Evolutionary conservation across 2,329 filamentous ascomycete species (phyloP), one percentile per base, ranked within the genome.

Genomic region (Aspergillus novofumigatus): DNA sequence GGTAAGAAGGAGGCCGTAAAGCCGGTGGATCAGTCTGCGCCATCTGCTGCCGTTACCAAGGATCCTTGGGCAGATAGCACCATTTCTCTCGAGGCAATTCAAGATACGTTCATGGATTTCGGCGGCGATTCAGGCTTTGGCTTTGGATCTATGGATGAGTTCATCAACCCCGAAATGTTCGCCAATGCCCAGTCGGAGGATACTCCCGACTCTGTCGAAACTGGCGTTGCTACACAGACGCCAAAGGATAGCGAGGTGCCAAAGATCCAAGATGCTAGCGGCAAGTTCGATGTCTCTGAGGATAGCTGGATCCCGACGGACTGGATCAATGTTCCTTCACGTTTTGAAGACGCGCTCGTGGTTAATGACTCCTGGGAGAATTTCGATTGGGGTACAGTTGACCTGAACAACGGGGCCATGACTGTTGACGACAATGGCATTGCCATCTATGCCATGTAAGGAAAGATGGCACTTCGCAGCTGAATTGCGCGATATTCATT

Each of bases 371-470:
- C 67, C 6, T 70, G 68, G 57, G 62, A 67, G 42, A 68, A 70
- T 35, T 65, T 77, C 32, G 72, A 78, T 53, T 78, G 75, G 74
- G 73, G 77, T n/a, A 63, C 64, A 11, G 57, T 74, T 41, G 69
- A 73, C n/a, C 64, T 63, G 10, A 69, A 69, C 23, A 67, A 69
- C 29, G 63, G 64, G 25, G 63, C 67, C 20, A 57, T 65, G 48
- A 63, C 58, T 45, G 56, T 63, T 44, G 66, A 69, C 49, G 67
- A 67, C 51, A 60, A 57, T 49, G 64, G 59, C 8, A 65, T 71
- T 42, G 58, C 65, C 21, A 68, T 74, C 48, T 64, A 62, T 49
- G 62, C 68, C 42, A 62, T 68, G 56, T 72, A 60, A 65, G 63
- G 63, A 29, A 45, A 52, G 47, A 59, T 57, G 59, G 53, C 28